Conservation (phyloP, 1,284 basidiomycete species). For the Cutaneotrichosporon sp. region DNA sequence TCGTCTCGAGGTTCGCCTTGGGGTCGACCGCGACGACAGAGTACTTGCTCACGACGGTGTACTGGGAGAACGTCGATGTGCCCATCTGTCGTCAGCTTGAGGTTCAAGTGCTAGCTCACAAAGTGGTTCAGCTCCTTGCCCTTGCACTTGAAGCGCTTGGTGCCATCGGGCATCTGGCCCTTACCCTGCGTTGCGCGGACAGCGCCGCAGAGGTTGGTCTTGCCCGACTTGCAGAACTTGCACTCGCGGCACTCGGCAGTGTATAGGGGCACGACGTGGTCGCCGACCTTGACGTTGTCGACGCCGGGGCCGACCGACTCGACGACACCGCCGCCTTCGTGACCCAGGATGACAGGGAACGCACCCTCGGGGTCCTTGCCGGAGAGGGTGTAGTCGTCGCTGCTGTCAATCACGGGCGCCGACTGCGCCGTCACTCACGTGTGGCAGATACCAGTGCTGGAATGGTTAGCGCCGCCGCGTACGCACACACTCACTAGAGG, state of each 20-base stretch:
- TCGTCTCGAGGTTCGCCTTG: slow-evolving; percentile 84
- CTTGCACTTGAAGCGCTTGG: slow-evolving; percentile 83
- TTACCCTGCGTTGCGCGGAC: slow-evolving; percentile 92
- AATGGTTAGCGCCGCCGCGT: slow-evolving; percentile 8
- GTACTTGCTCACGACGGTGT: slow-evolving; percentile 96
- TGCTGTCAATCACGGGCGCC: slow-evolving; percentile 13
- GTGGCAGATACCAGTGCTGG: slow-evolving; percentile 80
- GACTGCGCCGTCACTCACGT: slow-evolving; percentile 52
- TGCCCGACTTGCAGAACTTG: slow-evolving; percentile 98
- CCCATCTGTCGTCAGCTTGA: slow-evolving; percentile 76
- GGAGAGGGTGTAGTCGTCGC: slow-evolving; percentile 90
- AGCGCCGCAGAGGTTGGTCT: slow-evolving; percentile 91
- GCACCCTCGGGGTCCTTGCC: slow-evolving; percentile 94
- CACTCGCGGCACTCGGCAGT: slow-evolving; percentile 95
- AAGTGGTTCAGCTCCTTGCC: slow-evolving; percentile 89
- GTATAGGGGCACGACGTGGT: slow-evolving; percentile 91
- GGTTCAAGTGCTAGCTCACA: no score
- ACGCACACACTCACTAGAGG: slow-evolving; percentile 58
- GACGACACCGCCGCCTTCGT: slow-evolving; percentile 62
- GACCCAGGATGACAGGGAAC: slow-evolving; percentile 92
- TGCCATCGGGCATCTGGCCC: slow-evolving; percentile 91
- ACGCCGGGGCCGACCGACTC: slow-evolving; percentile 94
- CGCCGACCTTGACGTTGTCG: slow-evolving; percentile 74
- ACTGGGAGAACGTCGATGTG: slow-evolving; percentile 96
- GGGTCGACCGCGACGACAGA: slow-evolving; percentile 88